Base-by-base conservation (phyloP, 345 rosid genomes). In the Raphanus raphanistrum region DNA sequence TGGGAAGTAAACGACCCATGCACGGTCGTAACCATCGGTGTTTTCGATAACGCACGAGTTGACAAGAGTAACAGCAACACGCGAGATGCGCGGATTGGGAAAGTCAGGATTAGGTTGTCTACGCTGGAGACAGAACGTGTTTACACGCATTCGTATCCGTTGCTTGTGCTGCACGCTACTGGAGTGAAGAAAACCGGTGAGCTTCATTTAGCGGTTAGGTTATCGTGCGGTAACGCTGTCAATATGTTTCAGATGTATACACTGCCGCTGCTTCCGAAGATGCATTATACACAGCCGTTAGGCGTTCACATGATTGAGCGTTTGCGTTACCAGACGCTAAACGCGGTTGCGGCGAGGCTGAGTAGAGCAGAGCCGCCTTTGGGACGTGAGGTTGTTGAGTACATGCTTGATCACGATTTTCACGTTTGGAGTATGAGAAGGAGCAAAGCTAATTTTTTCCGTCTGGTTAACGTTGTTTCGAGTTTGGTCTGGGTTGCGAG, bases 361-460 rank as follows among this genome's bases (percentile, higher is more conserved):
- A 85, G 84, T 78, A 80, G 93, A n/a, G 83, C 93, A 0, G 96
- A 90, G 78, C 93, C 90, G 1, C 88, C 89, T 2, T 10, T 90
- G 31, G 90, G 92, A 8, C 82, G 87, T 35, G 96, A 89, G 76
- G 92, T 90, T 78, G 90, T 90, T 3, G 92, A 90, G 70, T 90
- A 82, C 48, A 89, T 90, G 92, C 90, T 90, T 13, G 96, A 90
- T 76, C 88, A 84, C 26, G 90, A 89, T 41, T 90, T 90, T 26
- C 90, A 90, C 65, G 80, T 85, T 85, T 90, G 93, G 96, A 90
- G 96, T 81, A 87, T 89, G 93, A 85, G 96, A 68, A 89, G 90
- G 65, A 88, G 96, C 86, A 90, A 90, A 69, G 93, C 92, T 4
- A 89, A 90, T 78, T 87, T 90, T 60, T 87, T 84, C 32, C 68